Evolutionary conservation across 495 filamentous ascomycete genomes (phyloP), one percentile per base, ranked within the genome.

Genomic region (Viridothelium virens): DNA sequence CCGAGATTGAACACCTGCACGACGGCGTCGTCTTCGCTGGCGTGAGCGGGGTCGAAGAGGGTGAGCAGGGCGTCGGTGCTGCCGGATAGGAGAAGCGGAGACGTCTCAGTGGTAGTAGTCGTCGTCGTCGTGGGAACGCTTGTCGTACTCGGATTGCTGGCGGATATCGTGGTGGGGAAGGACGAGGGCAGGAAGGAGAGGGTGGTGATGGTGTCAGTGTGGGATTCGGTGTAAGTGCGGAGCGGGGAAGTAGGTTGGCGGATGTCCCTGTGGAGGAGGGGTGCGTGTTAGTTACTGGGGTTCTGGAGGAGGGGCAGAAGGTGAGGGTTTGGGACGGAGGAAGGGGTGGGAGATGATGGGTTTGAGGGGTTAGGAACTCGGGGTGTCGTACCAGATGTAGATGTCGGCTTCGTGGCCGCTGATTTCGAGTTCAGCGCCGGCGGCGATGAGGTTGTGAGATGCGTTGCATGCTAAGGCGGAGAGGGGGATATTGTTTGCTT

Each of bases 41-140:
- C 73, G 46, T 91, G 83, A 25, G 78, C 80, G 14, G 84, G 87
- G 74, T 97, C 86, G 77, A 89, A 95, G 61, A 96, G 78, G 71
- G 92, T 96, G 64, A 97, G 82, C 0, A 97, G 84, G 14, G 90
- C 90, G 79, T 98, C 94, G n/a, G 91, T 96, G 63, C 89, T 92
- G 67, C 91, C 91, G 38, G 91, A 92, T 25, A 96, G 81, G 14
- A 97, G 81, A 38, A 89, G 79, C 63, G 83, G 78, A 25, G 25
- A 25, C 25, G 25, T 25, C 41, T 84, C 81, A 39, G 77, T 76
- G 46, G 75, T n/a, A n/a, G n/a, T n/a, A n/a, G n/a, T n/a, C n/a
- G n/a, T n/a, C n/a, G n/a, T n/a, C n/a, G n/a, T n/a, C n/a, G n/a
- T n/a, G n/a, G n/a, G n/a, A n/a, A n/a, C n/a, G n/a, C n/a, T n/a